These are phyloP conservation scores for Discostella pseudostelligera DNA, from an alignment of 108 stramenopile species.

Conservation along the genomic window DNA sequence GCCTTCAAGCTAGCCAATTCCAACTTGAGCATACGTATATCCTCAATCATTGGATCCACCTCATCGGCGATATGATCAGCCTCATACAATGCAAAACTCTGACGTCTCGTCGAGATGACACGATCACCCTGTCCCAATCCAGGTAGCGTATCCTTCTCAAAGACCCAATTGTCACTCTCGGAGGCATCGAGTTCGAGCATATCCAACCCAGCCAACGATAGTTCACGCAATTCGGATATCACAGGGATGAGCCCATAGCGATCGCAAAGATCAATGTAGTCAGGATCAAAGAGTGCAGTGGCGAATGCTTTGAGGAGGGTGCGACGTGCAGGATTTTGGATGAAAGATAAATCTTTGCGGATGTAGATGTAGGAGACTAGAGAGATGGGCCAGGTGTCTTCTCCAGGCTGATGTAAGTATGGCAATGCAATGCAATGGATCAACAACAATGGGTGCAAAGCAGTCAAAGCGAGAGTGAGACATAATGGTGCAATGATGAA, in stretches of 20 bases:
- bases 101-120: constrained; percentile 35
- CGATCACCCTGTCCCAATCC: constrained; percentile 35
- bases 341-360: constrained; percentile 53
- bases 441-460: constrained; percentile 1
- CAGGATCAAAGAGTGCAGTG: constrained; percentile 28
- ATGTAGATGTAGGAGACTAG: constrained; percentile 82
- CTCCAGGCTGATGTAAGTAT: constrained; percentile 25
- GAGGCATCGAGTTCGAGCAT: constrained; percentile 26
- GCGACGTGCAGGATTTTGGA: constrained; percentile 20
- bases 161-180: constrained; percentile 23
- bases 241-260: constrained; percentile 38
- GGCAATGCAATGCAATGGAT: not conserved
- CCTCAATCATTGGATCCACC: constrained; percentile 19
- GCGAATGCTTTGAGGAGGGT: constrained; percentile 49
- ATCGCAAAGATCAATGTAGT: constrained; percentile 39
- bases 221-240: constrained; percentile 12
- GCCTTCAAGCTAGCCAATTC: constrained; percentile 26
- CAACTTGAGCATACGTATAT: constrained; percentile 24
- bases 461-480: not conserved
- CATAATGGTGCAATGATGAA: not conserved
- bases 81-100: constrained; percentile 34
- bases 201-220: constrained; percentile 37
- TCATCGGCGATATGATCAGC: constrained; percentile 32
- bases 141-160: constrained; percentile 27
- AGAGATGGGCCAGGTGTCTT: constrained; percentile 83